Percentiles rank a stretch among this genome's conserved stretches.
These are phyloP conservation scores for Carex arenaria DNA, from an alignment of 202 grass and related monocot genomes.

Conservation along the genomic window DNA sequence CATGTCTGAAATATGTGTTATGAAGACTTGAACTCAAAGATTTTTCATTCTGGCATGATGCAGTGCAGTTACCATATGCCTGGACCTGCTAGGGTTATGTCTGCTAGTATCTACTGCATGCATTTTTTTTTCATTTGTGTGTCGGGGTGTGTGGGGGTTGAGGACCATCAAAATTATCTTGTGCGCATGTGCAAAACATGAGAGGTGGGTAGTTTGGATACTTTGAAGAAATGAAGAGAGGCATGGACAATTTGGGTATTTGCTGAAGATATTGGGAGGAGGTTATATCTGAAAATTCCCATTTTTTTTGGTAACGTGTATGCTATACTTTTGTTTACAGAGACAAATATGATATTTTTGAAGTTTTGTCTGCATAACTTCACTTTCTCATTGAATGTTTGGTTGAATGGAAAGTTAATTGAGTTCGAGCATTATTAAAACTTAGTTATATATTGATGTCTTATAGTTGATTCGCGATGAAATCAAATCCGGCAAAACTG, in stretches of 20 bases:
- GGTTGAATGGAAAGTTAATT: neutral
- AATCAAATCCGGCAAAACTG: constrained; percentile 61
- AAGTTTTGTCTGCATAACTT: neutral
- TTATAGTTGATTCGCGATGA: constrained; percentile 88
- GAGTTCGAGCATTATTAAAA: neutral
- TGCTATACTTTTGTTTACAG: neutral
- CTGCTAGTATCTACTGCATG: no score
- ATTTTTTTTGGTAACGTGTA: neutral
- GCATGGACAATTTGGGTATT: neutral
- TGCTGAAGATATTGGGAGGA: neutral
- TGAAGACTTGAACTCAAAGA: neutral
- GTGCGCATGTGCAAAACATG: neutral
- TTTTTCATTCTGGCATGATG: neutral
- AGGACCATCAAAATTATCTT: neutral
- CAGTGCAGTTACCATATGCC: neutral
- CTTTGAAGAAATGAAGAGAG: neutral
- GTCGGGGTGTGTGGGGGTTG: neutral
- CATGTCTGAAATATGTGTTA: neutral
- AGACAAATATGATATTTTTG: neutral
- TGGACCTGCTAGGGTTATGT: neutral
- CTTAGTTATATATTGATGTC: neutral
- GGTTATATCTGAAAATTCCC: neutral
- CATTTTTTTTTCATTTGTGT: neutral
- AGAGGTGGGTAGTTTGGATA: neutral
- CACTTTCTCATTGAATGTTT: neutral